Evolutionary conservation across 805 yeast genomes (phyloP).

Genomic region (Tetrapisispora taiwanensis): DNA sequence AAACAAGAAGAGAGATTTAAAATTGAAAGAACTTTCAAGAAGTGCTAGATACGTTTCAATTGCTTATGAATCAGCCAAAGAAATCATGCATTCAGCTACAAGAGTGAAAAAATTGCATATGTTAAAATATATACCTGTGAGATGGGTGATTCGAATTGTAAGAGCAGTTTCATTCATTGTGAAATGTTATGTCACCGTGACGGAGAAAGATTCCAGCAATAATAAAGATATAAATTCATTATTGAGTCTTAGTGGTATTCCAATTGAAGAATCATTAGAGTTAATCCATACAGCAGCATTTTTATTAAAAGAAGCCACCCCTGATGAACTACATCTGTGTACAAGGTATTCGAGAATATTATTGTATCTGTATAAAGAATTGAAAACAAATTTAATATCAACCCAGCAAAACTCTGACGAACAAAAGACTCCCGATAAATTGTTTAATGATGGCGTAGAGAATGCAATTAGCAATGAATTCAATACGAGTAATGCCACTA

Average conservation of each 20-base stretch:
- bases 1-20: slow-evolving; percentile 29
- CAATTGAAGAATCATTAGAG: slow-evolving; percentile 58
- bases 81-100: slow-evolving; percentile 59
- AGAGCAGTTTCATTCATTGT: slow-evolving; percentile 85
- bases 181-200: slow-evolving; percentile 65
- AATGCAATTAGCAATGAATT: not conserved
- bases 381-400: slow-evolving; percentile 38
- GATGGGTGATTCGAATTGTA: slow-evolving; percentile 81
- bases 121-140: slow-evolving; percentile 75
- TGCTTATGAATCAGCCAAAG: slow-evolving; percentile 79
- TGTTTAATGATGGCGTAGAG: not conserved
- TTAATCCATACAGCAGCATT: slow-evolving; percentile 64
- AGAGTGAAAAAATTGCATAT: slow-evolving; percentile 55
- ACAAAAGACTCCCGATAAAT: not conserved
- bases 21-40: slow-evolving; percentile 58
- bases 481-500: not conserved
- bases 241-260: slow-evolving; percentile 51
- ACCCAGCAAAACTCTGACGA: not conserved
- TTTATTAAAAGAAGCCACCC: slow-evolving; percentile 70
- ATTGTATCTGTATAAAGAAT: slow-evolving; percentile 66
- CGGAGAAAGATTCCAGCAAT: slow-evolving; percentile 26
- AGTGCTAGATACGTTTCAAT: slow-evolving; percentile 70
- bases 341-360: slow-evolving; percentile 68
- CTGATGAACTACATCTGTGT: slow-evolving; percentile 80
- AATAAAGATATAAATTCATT: slow-evolving; percentile 37